Evolutionary conservation across 1,284 basidiomycete genomes (phyloP).

Genomic region (Takashimella tepidaria): DNA sequence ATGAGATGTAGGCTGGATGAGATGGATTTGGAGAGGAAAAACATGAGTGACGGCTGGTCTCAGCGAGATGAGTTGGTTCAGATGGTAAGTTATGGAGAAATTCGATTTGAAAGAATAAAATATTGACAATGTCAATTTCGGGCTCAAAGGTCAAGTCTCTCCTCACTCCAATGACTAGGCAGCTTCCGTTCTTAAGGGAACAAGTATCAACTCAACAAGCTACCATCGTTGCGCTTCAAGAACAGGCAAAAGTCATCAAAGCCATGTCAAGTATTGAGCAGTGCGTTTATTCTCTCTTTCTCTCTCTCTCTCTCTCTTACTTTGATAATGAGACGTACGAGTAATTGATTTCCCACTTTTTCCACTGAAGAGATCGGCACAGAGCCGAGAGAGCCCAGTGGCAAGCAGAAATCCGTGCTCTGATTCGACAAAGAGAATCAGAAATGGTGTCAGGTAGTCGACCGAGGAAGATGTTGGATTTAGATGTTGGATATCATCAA

Average conservation of each 20-base stretch:
- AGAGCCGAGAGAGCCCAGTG: slow-evolving; percentile 35
- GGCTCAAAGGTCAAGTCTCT: slow-evolving; percentile 31
- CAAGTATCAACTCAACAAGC: slow-evolving; percentile 36
- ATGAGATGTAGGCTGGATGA: slow-evolving; percentile 14
- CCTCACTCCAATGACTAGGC: slow-evolving; percentile 18
- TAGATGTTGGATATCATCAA: slow-evolving; percentile 46
- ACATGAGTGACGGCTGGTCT: slow-evolving; percentile 3
- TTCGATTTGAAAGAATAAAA: neutral
- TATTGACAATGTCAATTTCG: slow-evolving; percentile 5
- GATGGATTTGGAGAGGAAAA: slow-evolving; percentile 6
- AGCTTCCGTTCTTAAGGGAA: slow-evolving; percentile 30
- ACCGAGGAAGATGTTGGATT: slow-evolving; percentile 32
- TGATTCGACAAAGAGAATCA: slow-evolving; percentile 26
- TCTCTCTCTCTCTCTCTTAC: no score
- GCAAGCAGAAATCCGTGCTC: slow-evolving; percentile 35
- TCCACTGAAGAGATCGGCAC: slow-evolving; percentile 27
- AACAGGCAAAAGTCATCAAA: slow-evolving; percentile 31
- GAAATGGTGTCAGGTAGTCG: slow-evolving; percentile 32
- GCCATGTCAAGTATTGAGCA: slow-evolving; percentile 30
- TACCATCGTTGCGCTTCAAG: slow-evolving; percentile 38
- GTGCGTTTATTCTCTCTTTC: no score
- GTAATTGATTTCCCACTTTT: no score
- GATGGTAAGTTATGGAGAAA: slow-evolving; percentile 26
- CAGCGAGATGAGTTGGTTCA: slow-evolving; percentile 20
- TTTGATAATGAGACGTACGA: no score